Percentiles rank a stretch among this genome's conserved stretches.
phyloP scores from a whole-genome alignment of 2,329 filamentous ascomycete genomes.

The Alternaria angustiovoidea region DNA sequence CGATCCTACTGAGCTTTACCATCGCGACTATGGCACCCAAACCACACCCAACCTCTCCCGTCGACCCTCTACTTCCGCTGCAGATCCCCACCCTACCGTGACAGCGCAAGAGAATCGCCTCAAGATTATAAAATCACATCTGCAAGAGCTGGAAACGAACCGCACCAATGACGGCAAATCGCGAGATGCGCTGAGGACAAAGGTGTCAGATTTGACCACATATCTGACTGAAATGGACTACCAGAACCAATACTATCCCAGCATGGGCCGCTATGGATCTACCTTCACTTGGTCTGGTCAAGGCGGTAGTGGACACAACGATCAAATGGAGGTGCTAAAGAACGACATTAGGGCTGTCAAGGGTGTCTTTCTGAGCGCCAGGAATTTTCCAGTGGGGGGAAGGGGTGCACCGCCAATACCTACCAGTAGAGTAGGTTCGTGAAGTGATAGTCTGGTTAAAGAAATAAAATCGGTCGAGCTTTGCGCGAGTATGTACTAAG shows the following conservation, averaged over 20 bases:
- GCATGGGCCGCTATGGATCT: conserved; percentile 35
- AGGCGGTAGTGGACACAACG: conserved; percentile 63
- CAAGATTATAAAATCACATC: conserved; percentile 60
- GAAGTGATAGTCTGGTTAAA: not conserved
- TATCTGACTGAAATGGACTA: conserved; percentile 64
- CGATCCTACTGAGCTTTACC: conserved; percentile 80
- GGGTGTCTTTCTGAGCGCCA: conserved; percentile 76
- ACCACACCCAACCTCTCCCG: conserved; percentile 66
- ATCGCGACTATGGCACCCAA: conserved; percentile 81
- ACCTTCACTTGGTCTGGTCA: conserved; percentile 49
- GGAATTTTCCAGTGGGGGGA: conserved; percentile 67
- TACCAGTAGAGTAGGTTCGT: conserved; percentile 30
- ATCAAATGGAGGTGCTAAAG: conserved; percentile 77
- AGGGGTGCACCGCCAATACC: conserved; percentile 29
- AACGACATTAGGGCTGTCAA: conserved; percentile 81
- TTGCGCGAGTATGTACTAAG: not conserved
- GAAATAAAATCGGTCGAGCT: not conserved
- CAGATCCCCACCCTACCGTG: conserved; percentile 39
- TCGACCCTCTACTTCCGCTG: conserved; percentile 38
- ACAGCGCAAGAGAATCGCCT: conserved; percentile 56
- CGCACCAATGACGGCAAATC: conserved; percentile 60
- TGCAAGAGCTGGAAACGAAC: conserved; percentile 60
- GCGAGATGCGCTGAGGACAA: conserved; percentile 58
- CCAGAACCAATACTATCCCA: conserved; percentile 54
- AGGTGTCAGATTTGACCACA: conserved; percentile 64